A percentile compares a stretch with the other conserved stretches of the same genome.
phyloP scores from a whole-genome alignment of 352 stramenopile species.

The Phytopythium mirpurense region DNA sequence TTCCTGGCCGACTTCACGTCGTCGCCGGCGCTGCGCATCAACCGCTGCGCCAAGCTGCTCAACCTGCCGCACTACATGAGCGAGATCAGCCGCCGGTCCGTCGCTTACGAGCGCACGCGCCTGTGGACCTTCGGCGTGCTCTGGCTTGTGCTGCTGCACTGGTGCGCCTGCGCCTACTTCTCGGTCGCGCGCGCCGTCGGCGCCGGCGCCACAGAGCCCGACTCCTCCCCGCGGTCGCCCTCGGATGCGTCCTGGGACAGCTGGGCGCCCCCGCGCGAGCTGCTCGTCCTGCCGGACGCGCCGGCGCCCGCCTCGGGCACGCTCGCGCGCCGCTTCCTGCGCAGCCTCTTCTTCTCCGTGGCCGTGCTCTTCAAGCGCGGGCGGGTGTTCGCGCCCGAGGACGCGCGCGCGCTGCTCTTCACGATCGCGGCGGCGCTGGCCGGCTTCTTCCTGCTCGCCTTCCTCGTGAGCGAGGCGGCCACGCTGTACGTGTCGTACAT shows the following conservation, averaged over 20 bases:
- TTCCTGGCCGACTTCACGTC: slow-evolving; percentile 39
- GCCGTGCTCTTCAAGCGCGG: slow-evolving; percentile 44
- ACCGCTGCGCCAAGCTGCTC: slow-evolving; percentile 43
- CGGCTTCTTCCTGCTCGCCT: slow-evolving; percentile 35
- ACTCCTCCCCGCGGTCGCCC: too few species aligned
- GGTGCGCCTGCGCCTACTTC: slow-evolving; percentile 46
- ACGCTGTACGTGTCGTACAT: slow-evolving; percentile 53
- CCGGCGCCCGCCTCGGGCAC: slow-evolving; percentile 1
- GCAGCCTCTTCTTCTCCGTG: slow-evolving; percentile 40
- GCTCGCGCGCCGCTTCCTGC: slow-evolving; percentile 28
- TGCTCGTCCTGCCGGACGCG: slow-evolving; percentile 9
- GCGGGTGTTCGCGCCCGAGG: slow-evolving; percentile 24
- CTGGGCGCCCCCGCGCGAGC: slow-evolving; percentile 24
- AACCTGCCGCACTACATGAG: slow-evolving; percentile 50
- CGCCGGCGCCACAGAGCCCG: neutral
- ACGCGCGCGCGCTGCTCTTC: slow-evolving; percentile 27
- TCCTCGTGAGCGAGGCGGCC: slow-evolving; percentile 47
- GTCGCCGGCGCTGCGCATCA: slow-evolving; percentile 31
- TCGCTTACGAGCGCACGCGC: slow-evolving; percentile 45
- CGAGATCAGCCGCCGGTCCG: slow-evolving; percentile 44
- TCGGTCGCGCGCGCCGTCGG: slow-evolving; percentile 11
- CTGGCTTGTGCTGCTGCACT: slow-evolving; percentile 44
- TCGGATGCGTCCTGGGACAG: slow-evolving; percentile 25
- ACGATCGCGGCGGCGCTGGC: slow-evolving; percentile 34
- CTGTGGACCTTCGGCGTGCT: slow-evolving; percentile 34